Evolutionary conservation across 2,329 filamentous ascomycete genomes (phyloP), one percentile per base, ranked within the genome.

Genomic region (Ploettnerulaceae sp.): DNA sequence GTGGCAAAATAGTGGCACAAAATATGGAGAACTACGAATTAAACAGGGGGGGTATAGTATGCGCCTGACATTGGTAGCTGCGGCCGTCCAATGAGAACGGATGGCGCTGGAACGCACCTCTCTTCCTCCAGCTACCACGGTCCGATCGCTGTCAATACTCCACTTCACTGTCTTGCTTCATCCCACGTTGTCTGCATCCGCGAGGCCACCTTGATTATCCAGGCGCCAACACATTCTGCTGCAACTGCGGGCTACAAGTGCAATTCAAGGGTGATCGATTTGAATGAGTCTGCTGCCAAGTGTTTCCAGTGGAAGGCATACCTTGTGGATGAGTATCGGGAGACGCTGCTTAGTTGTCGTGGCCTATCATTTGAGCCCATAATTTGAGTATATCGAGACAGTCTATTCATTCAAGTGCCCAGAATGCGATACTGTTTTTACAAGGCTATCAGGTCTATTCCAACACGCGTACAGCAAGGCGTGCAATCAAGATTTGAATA

Each of bases 251-350:
- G 28, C 28, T 31, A 31, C 28, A 31, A 31, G 5, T 31, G 7
- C 28, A n/a, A 31, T 31, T 14, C 28, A 31, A 31, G 28, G 28
- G 28, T 31, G 9, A 31, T 14, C 28, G 28, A 7, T 14, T 31
- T 31, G n/a, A 47, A 47, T 47, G 18, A 39, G 21, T 47, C 35
- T 28, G 36, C 44, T 14, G 44, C 44, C 24, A 24, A 14, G 14
- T 47, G 44, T 47, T 47, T 34, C 29, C 29, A 41, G 24, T 47
- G 29, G 36, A 40, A 47, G 36, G 44, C 35, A 47, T 47, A 47
- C 29, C 26, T 47, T 41, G 28, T 17, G 4, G 36, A 40, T 14
- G 44, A 47, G 28, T 47, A 33, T 41, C 28, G 36, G 25, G 35
- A 34, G 34, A 25, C 24, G 28, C 36, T 40, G 15, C 44, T 47